These are phyloP conservation scores for sunflower (Helianthus annuus) DNA, from an alignment of 129 eudicot species.

Conservation along the genomic window DNA sequence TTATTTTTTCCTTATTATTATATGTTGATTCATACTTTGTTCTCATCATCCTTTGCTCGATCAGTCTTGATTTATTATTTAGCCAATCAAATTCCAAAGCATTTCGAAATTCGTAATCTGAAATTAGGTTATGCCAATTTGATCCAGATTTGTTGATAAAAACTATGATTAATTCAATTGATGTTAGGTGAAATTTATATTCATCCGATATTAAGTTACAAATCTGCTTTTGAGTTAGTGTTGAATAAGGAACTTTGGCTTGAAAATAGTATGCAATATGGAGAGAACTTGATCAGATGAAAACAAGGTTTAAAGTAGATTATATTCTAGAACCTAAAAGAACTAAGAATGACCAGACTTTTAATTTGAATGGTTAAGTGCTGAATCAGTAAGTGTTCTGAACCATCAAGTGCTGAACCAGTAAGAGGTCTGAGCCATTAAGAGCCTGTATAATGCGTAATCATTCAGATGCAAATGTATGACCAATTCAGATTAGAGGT, in stretches of 20 bases:
- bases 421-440: too few species aligned
- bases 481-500: too few species aligned
- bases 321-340: neutral
- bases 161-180: neutral
- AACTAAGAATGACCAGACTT: neutral
- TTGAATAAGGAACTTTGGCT: neutral
- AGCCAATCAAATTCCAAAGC: neutral
- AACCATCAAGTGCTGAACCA: too few species aligned
- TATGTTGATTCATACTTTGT: neutral
- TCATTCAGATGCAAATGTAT: too few species aligned
- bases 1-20: too few species aligned
- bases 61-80: neutral
- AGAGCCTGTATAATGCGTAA: too few species aligned
- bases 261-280: neutral
- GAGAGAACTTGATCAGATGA: neutral
- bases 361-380: neutral
- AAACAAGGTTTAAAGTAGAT: neutral
- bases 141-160: neutral
- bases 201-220: neutral
- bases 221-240: neutral
- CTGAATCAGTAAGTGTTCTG: too few species aligned
- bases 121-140: neutral
- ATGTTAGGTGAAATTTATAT: neutral
- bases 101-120: neutral
- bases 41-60: neutral